Conservation (phyloP, 1,139 yeast genomes). For the Suhomyces terraborum region DNA sequence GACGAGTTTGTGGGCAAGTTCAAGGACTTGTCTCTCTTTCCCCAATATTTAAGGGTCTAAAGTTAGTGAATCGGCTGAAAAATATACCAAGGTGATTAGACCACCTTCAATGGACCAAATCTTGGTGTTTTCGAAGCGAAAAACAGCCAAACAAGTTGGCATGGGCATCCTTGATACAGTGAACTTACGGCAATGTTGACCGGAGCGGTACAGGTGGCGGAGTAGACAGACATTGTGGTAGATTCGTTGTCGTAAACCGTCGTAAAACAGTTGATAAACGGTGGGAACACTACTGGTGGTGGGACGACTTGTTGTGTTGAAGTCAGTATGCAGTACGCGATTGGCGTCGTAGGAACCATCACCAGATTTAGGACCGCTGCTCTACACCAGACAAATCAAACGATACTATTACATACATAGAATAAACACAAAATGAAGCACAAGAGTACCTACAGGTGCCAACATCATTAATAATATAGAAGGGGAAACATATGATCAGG, state of each 20-base stretch:
- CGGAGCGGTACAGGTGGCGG: conserved; percentile 92
- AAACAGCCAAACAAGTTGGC: background rate
- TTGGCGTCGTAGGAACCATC: too few species aligned
- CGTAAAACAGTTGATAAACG: conserved; percentile 6
- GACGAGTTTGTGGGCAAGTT: conserved; percentile 95
- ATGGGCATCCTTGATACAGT: too few species aligned
- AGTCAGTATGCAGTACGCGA: conserved; percentile 1
- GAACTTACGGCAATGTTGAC: conserved; percentile 88
- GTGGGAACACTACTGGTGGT: conserved; percentile 8
- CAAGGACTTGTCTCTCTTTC: conserved; percentile 84
- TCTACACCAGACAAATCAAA: conserved; percentile 2
- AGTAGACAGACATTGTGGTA: conserved; percentile 48
- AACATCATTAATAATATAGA: conserved; percentile 4
- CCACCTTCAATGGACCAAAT: too few species aligned
- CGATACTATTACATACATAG: conserved; percentile 14
- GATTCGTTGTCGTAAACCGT: conserved; percentile 5
- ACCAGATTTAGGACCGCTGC: background rate
- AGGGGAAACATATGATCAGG: conserved; percentile 3
- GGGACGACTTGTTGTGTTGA: too few species aligned
- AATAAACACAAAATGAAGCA: conserved; percentile 7
- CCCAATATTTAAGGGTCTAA: conserved; percentile 95
- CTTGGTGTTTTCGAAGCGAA: background rate
- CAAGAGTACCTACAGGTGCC: conserved; percentile 1
- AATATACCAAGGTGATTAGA: too few species aligned
- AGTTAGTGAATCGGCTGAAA: conserved; percentile 26